Evolutionary conservation across 768 basidiomycete species (phyloP), one percentile per base, ranked within the genome.

Genomic region (Exidia glandulosa): DNA sequence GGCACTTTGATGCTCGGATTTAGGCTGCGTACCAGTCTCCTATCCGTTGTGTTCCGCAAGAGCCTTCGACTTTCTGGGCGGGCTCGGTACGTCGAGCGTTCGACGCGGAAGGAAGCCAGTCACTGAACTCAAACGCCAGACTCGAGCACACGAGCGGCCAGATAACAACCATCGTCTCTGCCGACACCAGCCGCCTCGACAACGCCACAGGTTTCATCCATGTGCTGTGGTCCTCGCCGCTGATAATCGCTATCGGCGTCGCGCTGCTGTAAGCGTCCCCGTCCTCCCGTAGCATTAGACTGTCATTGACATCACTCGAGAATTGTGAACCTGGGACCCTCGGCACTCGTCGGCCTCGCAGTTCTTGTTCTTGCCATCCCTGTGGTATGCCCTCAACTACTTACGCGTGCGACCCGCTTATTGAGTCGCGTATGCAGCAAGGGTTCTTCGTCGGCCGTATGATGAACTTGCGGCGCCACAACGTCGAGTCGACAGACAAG

Each of bases 111-210:
- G 19, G 36, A 19, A 19, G 16, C 5, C 6, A 16, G 1, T 45
- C 19, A 5, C 9, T 45, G 1, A 45, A 12, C 41, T 6, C 9
- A 6, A 19, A 14, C 10, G 23, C 10, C 41, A 45, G 41, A n/a
- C 61, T 78, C 30, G 75, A 81, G 45, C 83, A 86, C 65, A 81
- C 77, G 23, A 80, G 81, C 47, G 87, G 87, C 0, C 76, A 85
- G 66, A 82, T 87, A 50, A 86, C 81, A 6, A 88, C 85, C 0
- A 79, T 87, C 74, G 84, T 88, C 5, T 82, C 84, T 1, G 77
- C 82, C 12, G 41, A 45, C 19, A 45, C 23, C 16, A 45, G 10
- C 5, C 41, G 41, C 6, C 23, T 45, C 19, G 41, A 45, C 41
- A 45, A 45, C 41, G 41, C 41, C 19, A 5, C 41, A 0, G 41